These are phyloP conservation scores for Coelastrella sp. DNA, from an alignment of 139 green algal genomes.

Conservation along the genomic window DNA sequence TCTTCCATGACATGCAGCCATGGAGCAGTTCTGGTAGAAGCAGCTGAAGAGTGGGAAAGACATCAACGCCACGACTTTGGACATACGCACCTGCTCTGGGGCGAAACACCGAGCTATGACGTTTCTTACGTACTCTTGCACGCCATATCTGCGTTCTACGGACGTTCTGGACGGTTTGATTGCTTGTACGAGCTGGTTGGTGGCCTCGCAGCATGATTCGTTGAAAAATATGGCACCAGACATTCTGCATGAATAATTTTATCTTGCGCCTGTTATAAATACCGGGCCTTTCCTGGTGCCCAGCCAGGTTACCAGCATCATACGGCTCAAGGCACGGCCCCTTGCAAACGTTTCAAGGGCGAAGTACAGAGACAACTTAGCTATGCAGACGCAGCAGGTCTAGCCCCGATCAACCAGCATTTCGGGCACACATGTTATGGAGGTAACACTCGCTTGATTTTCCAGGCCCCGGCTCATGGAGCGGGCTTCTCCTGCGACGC, in stretches of 20 bases:
- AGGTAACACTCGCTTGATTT: too few relatives aligned
- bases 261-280: too few relatives aligned
- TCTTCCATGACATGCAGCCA: too few relatives aligned
- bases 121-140: constrained; percentile 57
- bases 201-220: background rate
- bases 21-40: too few relatives aligned
- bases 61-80: background rate
- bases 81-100: constrained; percentile 40
- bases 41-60: background rate
- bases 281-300: background rate
- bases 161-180: constrained; percentile 23
- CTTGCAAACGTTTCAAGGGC: background rate
- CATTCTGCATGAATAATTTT: too few relatives aligned
- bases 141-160: constrained; percentile 39
- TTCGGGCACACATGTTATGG: too few relatives aligned
- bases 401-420: too few relatives aligned
- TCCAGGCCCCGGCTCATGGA: too few relatives aligned
- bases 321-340: background rate
- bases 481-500: too few relatives aligned
- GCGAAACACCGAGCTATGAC: constrained; percentile 62
- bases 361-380: too few relatives aligned
- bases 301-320: background rate
- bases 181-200: constrained; percentile 24
- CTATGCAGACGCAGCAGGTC: too few relatives aligned
- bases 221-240: background rate